Evolutionary conservation across 495 filamentous ascomycete species (phyloP).

Genomic region (Daldinia childiae): DNA sequence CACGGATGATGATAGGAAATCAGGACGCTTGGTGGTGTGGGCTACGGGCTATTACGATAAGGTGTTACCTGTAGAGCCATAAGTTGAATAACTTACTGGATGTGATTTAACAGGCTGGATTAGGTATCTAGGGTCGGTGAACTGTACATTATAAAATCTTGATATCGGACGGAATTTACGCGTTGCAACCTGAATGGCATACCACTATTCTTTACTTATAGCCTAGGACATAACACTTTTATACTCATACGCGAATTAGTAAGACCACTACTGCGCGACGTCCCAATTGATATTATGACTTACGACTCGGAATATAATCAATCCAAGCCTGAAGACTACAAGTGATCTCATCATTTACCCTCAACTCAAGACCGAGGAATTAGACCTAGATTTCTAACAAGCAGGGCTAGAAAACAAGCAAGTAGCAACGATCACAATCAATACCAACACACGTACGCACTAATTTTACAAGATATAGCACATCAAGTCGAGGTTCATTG

Average conservation of each 20-base stretch:
- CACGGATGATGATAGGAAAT: constrained; percentile 87
- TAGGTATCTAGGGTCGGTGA: not conserved
- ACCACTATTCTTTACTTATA: not conserved
- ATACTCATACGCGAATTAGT: no score
- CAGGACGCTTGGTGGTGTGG: constrained; percentile 88
- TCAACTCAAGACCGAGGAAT: not conserved
- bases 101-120: not conserved
- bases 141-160: not conserved
- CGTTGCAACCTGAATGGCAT: not conserved
- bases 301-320: no score
- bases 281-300: no score
- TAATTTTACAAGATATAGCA: not conserved
- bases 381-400: not conserved
- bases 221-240: no score
- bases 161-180: not conserved
- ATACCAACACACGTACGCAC: not conserved
- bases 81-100: not conserved
- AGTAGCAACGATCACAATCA: not conserved
- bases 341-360: not conserved
- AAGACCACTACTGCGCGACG: not conserved
- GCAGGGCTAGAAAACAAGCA: not conserved
- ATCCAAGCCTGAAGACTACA: not conserved
- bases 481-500: not conserved
- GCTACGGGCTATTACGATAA: constrained; percentile 55
- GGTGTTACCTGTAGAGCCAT: constrained; percentile 20